phyloP scores from a whole-genome alignment of 768 basidiomycete species.

The Chalciporus chontae region DNA sequence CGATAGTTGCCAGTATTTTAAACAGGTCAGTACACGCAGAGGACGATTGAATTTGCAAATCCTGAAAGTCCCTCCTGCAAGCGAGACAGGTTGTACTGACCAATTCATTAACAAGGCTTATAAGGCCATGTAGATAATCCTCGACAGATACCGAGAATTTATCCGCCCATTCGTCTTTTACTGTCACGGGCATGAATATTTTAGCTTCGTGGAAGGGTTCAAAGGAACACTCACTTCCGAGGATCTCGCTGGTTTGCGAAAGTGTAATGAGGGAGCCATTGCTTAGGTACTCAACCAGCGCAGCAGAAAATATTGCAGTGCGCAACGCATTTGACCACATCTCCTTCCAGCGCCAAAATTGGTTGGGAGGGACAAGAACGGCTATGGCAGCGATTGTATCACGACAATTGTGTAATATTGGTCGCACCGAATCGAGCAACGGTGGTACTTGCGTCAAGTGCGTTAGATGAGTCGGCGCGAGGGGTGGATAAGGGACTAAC shows the following conservation, averaged over 20 bases:
- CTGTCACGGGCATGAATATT: conserved; percentile 34
- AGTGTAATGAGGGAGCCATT: conserved; percentile 58
- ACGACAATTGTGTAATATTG: conserved; percentile 53
- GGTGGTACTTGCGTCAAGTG: conserved; percentile 46
- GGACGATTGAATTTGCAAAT: neutral
- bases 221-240: conserved; percentile 58
- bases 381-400: conserved; percentile 51
- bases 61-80: neutral
- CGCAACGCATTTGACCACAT: conserved; percentile 75
- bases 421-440: conserved; percentile 54
- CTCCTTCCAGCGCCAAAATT: conserved; percentile 84
- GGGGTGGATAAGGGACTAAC: conserved; percentile 38
- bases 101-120: conserved; percentile 76
- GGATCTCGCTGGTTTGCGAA: conserved; percentile 43
- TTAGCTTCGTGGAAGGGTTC: neutral
- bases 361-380: conserved; percentile 58
- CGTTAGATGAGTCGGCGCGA: conserved; percentile 10
- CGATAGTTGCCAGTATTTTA: conserved; percentile 4
- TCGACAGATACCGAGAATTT: conserved; percentile 62
- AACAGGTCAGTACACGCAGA: neutral
- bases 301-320: conserved; percentile 61
- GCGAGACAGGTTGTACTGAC: conserved; percentile 38
- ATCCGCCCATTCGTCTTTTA: conserved; percentile 67
- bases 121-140: conserved; percentile 80
- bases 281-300: conserved; percentile 62